Conservation (phyloP, 345 rosid species). For the Moringa oleifera region DNA sequence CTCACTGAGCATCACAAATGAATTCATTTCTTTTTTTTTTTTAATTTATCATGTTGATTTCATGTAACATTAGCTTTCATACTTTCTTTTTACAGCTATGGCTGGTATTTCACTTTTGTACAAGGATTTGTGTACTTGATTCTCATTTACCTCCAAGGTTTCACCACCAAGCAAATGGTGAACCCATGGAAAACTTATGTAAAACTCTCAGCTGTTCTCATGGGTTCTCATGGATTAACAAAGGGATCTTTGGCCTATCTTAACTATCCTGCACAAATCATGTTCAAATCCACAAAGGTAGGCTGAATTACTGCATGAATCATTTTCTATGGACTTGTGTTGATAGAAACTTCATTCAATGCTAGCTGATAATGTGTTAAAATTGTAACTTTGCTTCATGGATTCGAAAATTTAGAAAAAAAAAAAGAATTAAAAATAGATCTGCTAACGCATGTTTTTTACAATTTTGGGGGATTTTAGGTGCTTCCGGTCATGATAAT, state of each 20-base stretch:
- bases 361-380: no score
- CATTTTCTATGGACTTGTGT: no score
- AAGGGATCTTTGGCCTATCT: slow-evolving; percentile 85
- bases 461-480: slow-evolving; percentile 23
- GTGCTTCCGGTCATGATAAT: slow-evolving; percentile 83
- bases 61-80: neutral
- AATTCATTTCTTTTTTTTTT: neutral
- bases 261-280: slow-evolving; percentile 86
- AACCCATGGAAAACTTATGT: slow-evolving; percentile 84
- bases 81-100: slow-evolving; percentile 47
- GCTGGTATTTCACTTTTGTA: slow-evolving; percentile 87
- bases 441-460: neutral
- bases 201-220: slow-evolving; percentile 71
- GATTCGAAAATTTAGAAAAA: neutral
- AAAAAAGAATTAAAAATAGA: neutral
- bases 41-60: no score
- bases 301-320: neutral
- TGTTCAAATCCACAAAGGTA: slow-evolving; percentile 95
- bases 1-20: neutral
- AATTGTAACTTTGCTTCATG: neutral
- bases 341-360: no score
- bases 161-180: slow-evolving; percentile 77
- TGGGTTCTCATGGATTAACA: slow-evolving; percentile 88
- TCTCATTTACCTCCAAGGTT: slow-evolving; percentile 68
- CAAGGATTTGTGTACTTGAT: slow-evolving; percentile 81